These are phyloP conservation scores for Penicillium rolfsii DNA, from an alignment of 2,329 filamentous ascomycete genomes.

Conservation along the genomic window DNA sequence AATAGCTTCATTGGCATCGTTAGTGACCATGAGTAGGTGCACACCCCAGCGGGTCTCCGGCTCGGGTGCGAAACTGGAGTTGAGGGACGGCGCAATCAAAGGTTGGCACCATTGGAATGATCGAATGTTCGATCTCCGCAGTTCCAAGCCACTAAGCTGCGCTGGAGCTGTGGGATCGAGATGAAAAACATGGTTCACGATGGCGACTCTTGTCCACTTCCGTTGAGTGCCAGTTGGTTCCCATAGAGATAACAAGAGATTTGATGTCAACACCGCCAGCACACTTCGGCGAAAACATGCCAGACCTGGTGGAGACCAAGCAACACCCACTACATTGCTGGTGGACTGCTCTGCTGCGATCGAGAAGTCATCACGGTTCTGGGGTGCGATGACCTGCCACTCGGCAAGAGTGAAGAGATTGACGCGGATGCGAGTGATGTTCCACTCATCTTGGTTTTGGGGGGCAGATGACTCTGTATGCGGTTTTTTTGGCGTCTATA, in stretches of 20 bases:
- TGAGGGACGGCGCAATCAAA: conserved; percentile 22
- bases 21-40: conserved; percentile 42
- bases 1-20: conserved; percentile 45
- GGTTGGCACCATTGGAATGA: conserved; percentile 49
- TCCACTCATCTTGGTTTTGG: conserved; percentile 39
- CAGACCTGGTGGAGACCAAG: conserved; percentile 62
- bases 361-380: conserved; percentile 54
- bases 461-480: conserved; percentile 29
- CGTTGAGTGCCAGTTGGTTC: conserved; percentile 51
- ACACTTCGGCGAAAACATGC: conserved; percentile 58
- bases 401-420: conserved; percentile 59
- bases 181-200: conserved; percentile 57
- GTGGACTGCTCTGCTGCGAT: conserved; percentile 62
- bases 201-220: conserved; percentile 56
- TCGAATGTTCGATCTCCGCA: conserved; percentile 41
- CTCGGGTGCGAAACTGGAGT: conserved; percentile 10
- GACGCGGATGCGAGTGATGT: conserved; percentile 48
- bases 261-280: conserved; percentile 60
- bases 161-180: conserved; percentile 41
- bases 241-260: conserved; percentile 61
- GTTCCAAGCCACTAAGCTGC: conserved; percentile 26
- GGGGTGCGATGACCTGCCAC: conserved; percentile 51
- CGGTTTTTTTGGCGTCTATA: conserved; percentile 15
- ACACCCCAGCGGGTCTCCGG: conserved; percentile 40
- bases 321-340: conserved; percentile 53